Evolutionary conservation across 495 filamentous ascomycete genomes (phyloP), one percentile per base, ranked within the genome.

Genomic region (Podospora pseudopauciseta): DNA sequence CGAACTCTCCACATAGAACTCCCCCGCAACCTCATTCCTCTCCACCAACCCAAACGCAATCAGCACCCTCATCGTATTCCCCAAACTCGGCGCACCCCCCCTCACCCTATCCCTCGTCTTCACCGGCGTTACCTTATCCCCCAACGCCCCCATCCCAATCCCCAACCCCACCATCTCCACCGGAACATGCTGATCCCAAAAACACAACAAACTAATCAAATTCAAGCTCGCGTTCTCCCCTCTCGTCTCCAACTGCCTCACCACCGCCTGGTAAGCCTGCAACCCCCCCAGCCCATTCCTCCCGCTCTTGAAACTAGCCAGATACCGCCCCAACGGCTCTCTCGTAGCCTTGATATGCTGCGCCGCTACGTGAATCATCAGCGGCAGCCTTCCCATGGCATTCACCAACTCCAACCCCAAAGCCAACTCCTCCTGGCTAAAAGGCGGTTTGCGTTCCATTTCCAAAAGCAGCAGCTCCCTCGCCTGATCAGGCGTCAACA

Each of bases 281-380:
- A 49, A 67, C n/a, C 86, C 85, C 4, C 88, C 87, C 5, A 91
- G 85, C 68, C 89, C 89, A 18, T 90, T 87, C 60, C 88, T 85
- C 39, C 39, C 39, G 4, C 83, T 88, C 61, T 88, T 80, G 65
- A 90, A 91, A n/a, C 86, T 87, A 71, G 85, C 84, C 34, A 93
- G 79, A 70, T 92, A 94, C 67, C 82, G 86, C 5, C 87, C 85
- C 6, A 95, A 82, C 1, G 91, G 89, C 68, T 92, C 90, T 23
- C 85, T 80, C 0, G 88, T 92, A 2, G 87, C 86, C 59, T 87
- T 91, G 6, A 95, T 83, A 27, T 91, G 87, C 66, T 90, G 89
- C 9, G 90, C 90, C 4, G 91, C 89, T 4, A 90, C 89, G 71
- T 93, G 90, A 54, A 95, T 93, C 61, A 91, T 91, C 19, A 94